Conservation (phyloP, 2,329 filamentous ascomycete species). For the Phialophora expanda region DNA sequence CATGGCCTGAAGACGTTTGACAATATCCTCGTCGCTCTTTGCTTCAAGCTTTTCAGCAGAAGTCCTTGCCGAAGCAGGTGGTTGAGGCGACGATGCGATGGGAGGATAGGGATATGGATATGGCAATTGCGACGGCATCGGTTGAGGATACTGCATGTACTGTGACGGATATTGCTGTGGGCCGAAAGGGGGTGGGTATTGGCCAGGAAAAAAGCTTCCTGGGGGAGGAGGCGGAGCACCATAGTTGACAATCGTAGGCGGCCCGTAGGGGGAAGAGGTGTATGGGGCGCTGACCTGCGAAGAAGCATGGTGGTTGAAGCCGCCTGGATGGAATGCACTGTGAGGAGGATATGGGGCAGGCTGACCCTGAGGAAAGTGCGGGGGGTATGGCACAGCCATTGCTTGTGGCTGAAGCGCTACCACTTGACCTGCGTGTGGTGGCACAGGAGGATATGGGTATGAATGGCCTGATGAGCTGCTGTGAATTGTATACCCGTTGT, state of each 20-base stretch:
- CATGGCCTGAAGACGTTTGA: constrained; percentile 64
- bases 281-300: constrained; percentile 39
- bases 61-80: constrained; percentile 40
- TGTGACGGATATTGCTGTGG: constrained; percentile 39
- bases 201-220: constrained; percentile 43
- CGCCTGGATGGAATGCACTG: constrained; percentile 21
- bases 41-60: constrained; percentile 45
- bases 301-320: constrained; percentile 28
- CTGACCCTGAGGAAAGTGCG: constrained; percentile 30
- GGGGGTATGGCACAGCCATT: constrained; percentile 32
- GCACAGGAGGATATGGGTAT: constrained; percentile 43
- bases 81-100: constrained; percentile 48
- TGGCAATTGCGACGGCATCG: constrained; percentile 42
- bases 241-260: constrained; percentile 49
- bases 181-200: constrained; percentile 44
- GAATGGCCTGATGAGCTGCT: constrained; percentile 49
- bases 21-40: constrained; percentile 63
- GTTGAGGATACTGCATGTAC: constrained; percentile 47
- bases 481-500: constrained; percentile 45
- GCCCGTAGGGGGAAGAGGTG: constrained; percentile 41
- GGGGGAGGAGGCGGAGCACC: constrained; percentile 36
- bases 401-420: constrained; percentile 33
- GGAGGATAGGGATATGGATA: constrained; percentile 40
- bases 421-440: constrained; percentile 35
- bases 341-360: constrained; percentile 32